Conservation (phyloP, 805 yeast species). For the Blastobotrys parvus region DNA sequence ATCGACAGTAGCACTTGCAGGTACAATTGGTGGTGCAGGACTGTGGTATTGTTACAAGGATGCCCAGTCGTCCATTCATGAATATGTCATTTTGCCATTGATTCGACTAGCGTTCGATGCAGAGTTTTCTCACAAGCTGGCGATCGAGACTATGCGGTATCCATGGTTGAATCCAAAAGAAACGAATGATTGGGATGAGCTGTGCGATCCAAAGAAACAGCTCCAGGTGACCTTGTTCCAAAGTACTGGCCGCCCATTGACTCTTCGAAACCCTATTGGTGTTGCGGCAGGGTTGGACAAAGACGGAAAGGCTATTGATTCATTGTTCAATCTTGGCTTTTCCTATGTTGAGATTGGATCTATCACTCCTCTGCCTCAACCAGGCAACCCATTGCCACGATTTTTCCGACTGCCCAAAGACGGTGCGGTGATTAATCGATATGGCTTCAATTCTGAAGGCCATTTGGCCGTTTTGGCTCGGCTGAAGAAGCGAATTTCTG, state of each 20-base stretch:
- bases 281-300: constrained; percentile 95
- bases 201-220: constrained; percentile 23
- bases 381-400: constrained; percentile 91
- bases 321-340: constrained; percentile 70
- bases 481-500: constrained; percentile 52
- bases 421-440: constrained; percentile 86
- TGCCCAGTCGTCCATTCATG: constrained; percentile 76
- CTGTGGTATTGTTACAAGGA: constrained; percentile 48
- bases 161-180: constrained; percentile 27
- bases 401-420: constrained; percentile 80
- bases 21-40: constrained; percentile 2
- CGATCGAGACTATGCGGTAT: constrained; percentile 56
- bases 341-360: constrained; percentile 90
- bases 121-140: constrained; percentile 77
- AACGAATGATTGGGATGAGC: constrained; percentile 20
- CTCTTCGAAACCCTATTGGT: constrained; percentile 71
- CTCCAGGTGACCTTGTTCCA: constrained; percentile 23
- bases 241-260: constrained; percentile 21
- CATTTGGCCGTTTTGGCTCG: constrained; percentile 64
- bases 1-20: neutral
- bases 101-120: constrained; percentile 65
- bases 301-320: constrained; percentile 84
- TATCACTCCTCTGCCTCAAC: constrained; percentile 86
- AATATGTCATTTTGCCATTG: constrained; percentile 71
- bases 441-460: constrained; percentile 91